These are phyloP conservation scores for Botrytis porri DNA, from an alignment of 2,329 filamentous ascomycete genomes.

Conservation along the genomic window DNA sequence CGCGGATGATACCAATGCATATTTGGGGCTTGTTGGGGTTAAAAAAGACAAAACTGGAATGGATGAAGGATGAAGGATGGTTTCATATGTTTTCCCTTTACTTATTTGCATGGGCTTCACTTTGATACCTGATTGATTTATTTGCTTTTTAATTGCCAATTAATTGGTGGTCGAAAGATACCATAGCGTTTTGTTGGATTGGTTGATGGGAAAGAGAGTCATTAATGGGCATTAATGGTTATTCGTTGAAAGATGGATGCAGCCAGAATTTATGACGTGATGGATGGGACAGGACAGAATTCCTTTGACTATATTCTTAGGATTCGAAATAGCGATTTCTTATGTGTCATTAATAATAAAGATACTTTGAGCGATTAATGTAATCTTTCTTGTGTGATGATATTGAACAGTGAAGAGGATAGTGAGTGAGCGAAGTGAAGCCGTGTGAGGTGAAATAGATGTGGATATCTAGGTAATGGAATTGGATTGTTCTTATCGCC, in stretches of 20 bases:
- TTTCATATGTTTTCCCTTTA: conserved; percentile 15
- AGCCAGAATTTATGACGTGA: conserved; percentile 8
- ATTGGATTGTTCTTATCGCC: not conserved
- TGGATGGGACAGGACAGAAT: not conserved
- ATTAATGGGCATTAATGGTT: not conserved
- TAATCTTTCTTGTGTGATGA: not conserved
- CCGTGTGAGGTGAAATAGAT: too few relatives aligned
- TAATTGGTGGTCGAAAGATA: conserved; percentile 2
- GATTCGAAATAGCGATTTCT: conserved; percentile 4
- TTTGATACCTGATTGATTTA: conserved; percentile 6
- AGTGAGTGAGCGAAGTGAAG: not conserved
- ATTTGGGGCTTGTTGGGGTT: conserved; percentile 3
- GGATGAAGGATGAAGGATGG: conserved; percentile 1
- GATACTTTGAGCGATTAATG: not conserved
- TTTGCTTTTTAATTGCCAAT: conserved; percentile 11
- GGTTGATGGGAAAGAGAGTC: not conserved
- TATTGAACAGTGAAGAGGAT: not conserved
- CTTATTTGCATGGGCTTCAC: not conserved
- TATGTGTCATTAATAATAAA: not conserved
- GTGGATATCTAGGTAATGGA: not conserved
- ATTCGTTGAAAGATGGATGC: not conserved
- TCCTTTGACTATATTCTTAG: not conserved
- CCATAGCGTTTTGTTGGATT: not conserved
- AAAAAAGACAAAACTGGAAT: conserved; percentile 2
- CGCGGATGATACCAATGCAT: conserved; percentile 21